A percentile compares a stretch with the other conserved stretches of the same genome.
Conservation (phyloP, 2,329 filamentous ascomycete species). For the Colletotrichum aenigma region DNA sequence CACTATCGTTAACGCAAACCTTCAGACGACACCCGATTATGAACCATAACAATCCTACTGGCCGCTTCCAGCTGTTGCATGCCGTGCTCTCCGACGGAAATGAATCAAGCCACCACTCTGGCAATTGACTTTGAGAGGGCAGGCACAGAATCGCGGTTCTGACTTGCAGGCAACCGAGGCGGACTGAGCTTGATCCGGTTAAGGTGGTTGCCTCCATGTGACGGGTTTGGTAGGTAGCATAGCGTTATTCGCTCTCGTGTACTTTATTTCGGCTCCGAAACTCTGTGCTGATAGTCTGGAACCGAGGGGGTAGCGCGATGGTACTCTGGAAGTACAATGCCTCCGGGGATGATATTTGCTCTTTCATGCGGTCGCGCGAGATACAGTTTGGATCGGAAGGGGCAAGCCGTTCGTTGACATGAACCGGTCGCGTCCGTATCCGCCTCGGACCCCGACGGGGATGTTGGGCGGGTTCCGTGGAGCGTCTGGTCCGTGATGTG, state of each 20-base stretch:
- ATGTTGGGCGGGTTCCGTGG: not conserved
- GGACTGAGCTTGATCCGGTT: not conserved
- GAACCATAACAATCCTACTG: not conserved
- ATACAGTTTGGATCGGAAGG: not conserved
- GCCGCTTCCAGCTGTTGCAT: not conserved
- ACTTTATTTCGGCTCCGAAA: not conserved
- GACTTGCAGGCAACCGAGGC: not conserved
- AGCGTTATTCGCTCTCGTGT: not conserved
- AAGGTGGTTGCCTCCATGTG: not conserved
- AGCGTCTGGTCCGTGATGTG: not conserved
- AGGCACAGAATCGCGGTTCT: not conserved
- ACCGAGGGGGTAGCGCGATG: not conserved
- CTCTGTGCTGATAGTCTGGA: not conserved
- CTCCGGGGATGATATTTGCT: not conserved
- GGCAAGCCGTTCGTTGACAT: not conserved
- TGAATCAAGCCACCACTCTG: not conserved
- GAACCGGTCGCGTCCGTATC: not conserved
- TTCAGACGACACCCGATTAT: not conserved
- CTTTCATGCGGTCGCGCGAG: not conserved
- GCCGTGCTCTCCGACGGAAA: not conserved
- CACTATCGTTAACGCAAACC: not conserved
- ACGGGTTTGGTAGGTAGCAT: not conserved
- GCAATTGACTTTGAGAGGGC: not conserved
- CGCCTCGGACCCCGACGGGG: not conserved
- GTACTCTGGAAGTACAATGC: not conserved